Conservation (phyloP, 352 stramenopile genomes). For the Pythium aquatile region DNA sequence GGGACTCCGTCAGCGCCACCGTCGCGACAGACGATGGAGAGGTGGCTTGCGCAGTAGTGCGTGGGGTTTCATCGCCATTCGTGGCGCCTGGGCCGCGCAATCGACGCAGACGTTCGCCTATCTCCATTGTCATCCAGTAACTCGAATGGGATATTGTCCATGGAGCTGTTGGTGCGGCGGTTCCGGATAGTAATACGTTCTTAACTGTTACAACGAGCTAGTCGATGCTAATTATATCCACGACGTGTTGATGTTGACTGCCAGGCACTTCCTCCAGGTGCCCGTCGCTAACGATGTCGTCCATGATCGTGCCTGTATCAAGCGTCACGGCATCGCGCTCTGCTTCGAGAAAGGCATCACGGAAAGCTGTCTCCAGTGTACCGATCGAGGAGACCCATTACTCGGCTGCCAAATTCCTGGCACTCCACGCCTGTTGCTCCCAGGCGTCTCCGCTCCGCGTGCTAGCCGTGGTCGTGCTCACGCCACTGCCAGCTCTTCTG, state of each 20-base stretch:
- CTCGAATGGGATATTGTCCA: neutral
- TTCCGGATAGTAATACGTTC: neutral
- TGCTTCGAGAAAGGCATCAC: neutral
- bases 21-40: neutral
- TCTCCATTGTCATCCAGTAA: neutral
- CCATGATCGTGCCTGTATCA: neutral
- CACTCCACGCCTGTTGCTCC: slow-evolving; percentile 11
- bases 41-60: neutral
- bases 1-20: slow-evolving; percentile 10
- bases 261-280: no score
- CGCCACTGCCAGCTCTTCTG: slow-evolving; percentile 7
- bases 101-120: neutral
- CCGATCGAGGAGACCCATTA: slow-evolving; percentile 15
- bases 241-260: no score
- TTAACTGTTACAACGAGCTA: neutral
- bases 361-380: no score
- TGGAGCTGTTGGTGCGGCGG: neutral
- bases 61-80: neutral
- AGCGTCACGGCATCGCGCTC: no score
- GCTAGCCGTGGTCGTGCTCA: slow-evolving; percentile 9
- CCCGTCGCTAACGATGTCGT: neutral
- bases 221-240: neutral
- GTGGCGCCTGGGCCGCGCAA: neutral
- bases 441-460: slow-evolving; percentile 1
- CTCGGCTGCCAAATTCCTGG: slow-evolving; percentile 21